Percentiles rank a stretch among this genome's conserved stretches.
phyloP scores from a whole-genome alignment of 257 asterid species.

The Penstemon barbatus region DNA sequence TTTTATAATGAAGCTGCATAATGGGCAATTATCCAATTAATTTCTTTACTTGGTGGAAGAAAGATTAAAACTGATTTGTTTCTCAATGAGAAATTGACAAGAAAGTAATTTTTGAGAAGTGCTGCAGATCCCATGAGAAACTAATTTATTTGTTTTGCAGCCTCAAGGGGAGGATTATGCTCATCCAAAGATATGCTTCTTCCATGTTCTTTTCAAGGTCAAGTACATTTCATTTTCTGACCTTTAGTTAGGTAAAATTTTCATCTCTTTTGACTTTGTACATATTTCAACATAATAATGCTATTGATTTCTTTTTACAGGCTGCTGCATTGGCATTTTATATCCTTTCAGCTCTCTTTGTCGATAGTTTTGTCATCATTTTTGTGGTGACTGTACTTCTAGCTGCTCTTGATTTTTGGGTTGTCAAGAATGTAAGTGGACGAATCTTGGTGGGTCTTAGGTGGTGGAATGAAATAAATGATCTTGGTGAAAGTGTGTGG shows the following conservation, averaged over 20 bases:
- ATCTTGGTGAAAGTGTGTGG: slow-evolving; percentile 91
- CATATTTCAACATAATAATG: slow-evolving; percentile 16
- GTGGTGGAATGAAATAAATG: slow-evolving; percentile 98
- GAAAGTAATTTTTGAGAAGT: neutral
- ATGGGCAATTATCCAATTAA: neutral
- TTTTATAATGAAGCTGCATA: neutral
- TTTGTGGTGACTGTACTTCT: slow-evolving; percentile 90
- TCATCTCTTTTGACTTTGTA: slow-evolving; percentile 9
- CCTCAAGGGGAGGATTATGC: slow-evolving; percentile 87
- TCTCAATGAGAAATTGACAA: neutral
- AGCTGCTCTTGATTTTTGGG: slow-evolving; percentile 98
- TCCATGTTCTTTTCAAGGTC: slow-evolving; percentile 95
- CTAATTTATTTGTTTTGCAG: slow-evolving; percentile 43
- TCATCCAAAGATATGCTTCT: slow-evolving; percentile 85
- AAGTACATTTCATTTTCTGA: slow-evolving; percentile 3
- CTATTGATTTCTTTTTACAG: slow-evolving; percentile 43
- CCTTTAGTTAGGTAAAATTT: slow-evolving; percentile 10
- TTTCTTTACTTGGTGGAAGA: neutral
- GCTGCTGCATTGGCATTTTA: slow-evolving; percentile 93
- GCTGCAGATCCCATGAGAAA: slow-evolving; percentile 18
- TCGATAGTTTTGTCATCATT: slow-evolving; percentile 84
- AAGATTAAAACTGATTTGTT: neutral
- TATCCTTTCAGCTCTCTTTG: slow-evolving; percentile 84
- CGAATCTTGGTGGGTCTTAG: slow-evolving; percentile 95
- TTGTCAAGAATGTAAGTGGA: slow-evolving; percentile 95